A percentile compares a stretch with the other conserved stretches of the same genome.
Evolutionary conservation across 768 basidiomycete genomes (phyloP).

Genomic region (Tephrocybe sp.): DNA sequence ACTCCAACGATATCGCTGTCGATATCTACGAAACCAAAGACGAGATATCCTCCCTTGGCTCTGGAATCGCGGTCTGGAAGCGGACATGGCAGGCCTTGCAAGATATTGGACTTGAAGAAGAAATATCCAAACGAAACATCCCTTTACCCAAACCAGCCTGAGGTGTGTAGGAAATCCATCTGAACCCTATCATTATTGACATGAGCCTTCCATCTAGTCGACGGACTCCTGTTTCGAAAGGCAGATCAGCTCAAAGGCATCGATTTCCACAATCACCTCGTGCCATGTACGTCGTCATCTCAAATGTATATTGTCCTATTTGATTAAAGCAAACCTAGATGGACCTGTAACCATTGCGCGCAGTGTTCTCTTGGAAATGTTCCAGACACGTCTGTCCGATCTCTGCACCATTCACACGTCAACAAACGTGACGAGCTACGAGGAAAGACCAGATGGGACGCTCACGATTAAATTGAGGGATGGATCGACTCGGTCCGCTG

Average conservation of each 20-base stretch:
- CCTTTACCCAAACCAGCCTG: slow-evolving; percentile 22
- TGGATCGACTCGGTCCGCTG: slow-evolving; percentile 25
- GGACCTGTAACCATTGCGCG: slow-evolving; percentile 22
- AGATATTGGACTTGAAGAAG: slow-evolving; percentile 33
- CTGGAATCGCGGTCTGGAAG: slow-evolving; percentile 40
- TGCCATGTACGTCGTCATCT: slow-evolving; percentile 18
- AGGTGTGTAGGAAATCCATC: no score
- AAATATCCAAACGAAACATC: slow-evolving; percentile 20
- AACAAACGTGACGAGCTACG: slow-evolving; percentile 17
- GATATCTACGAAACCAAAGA: slow-evolving; percentile 43
- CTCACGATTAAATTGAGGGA: slow-evolving; percentile 22
- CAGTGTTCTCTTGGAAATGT: slow-evolving; percentile 23
- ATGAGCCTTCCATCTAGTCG: slow-evolving; percentile 15
- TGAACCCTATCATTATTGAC: no score
- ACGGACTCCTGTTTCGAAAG: slow-evolving; percentile 24
- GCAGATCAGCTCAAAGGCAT: slow-evolving; percentile 23
- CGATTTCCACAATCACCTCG: slow-evolving; percentile 25
- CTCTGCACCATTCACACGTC: slow-evolving; percentile 25
- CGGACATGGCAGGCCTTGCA: slow-evolving; percentile 38
- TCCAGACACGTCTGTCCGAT: slow-evolving; percentile 18
- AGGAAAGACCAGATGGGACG: slow-evolving; percentile 1
- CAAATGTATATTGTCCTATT: no score
- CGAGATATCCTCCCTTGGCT: slow-evolving; percentile 36
- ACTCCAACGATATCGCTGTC: slow-evolving; percentile 24
- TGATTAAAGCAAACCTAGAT: no score